These are phyloP conservation scores for Zasmidium cellare DNA, from an alignment of 2,329 filamentous ascomycete genomes.

Conservation along the genomic window DNA sequence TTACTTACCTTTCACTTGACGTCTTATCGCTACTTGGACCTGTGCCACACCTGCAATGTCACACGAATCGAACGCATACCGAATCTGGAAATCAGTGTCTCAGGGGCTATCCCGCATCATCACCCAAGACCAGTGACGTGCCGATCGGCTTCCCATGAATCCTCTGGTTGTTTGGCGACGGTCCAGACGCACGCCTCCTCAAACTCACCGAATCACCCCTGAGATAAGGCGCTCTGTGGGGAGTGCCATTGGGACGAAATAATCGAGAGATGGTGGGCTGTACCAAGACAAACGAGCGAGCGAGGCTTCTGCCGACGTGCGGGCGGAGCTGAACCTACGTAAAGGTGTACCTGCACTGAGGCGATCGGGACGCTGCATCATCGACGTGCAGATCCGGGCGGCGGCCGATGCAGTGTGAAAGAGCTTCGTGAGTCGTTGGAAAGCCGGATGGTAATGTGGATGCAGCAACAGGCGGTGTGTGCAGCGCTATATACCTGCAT, in stretches of 20 bases:
- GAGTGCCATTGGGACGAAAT: neutral
- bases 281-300: neutral
- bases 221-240: neutral
- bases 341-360: neutral
- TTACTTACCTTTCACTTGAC: too few relatives aligned
- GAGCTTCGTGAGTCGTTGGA: neutral
- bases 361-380: neutral
- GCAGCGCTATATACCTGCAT: neutral
- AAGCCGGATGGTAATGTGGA: too few relatives aligned
- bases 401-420: neutral
- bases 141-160: neutral
- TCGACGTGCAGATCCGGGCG: neutral
- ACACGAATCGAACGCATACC: slow-evolving; percentile 54
- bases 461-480: neutral
- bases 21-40: too few relatives aligned
- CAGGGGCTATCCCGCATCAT: neutral
- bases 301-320: neutral
- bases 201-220: neutral
- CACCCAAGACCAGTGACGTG: neutral
- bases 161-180: neutral
- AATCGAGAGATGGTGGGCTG: neutral
- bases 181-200: neutral
- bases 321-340: neutral
- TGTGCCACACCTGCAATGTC: slow-evolving; percentile 89
- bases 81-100: neutral